Evolutionary conservation across 345 rosid species (phyloP).

Genomic region (Eucalyptus lansdowneana): DNA sequence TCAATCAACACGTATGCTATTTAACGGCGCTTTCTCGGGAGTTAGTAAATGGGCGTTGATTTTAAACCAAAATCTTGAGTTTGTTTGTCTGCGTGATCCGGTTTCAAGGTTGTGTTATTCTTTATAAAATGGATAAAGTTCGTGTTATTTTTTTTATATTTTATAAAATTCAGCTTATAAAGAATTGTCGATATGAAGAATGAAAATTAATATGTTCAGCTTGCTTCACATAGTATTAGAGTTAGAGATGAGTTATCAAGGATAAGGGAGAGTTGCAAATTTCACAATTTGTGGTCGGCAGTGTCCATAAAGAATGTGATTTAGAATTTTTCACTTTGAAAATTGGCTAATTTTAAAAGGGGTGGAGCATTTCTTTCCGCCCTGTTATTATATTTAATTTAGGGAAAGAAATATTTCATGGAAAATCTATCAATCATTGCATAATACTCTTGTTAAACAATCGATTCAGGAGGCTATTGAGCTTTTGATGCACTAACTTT

Average conservation of each 20-base stretch:
- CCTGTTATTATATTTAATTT: neutral
- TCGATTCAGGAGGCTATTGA: neutral
- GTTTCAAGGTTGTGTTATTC: too few relatives aligned
- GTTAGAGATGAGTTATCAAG: neutral
- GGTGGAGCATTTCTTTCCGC: neutral
- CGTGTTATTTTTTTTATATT: neutral
- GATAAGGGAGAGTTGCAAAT: neutral
- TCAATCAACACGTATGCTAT: too few relatives aligned
- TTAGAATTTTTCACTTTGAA: too few relatives aligned
- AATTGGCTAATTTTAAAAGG: neutral
- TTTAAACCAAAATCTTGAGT: too few relatives aligned
- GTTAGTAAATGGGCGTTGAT: too few relatives aligned
- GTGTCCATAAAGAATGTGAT: too few relatives aligned
- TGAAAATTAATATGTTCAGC: neutral
- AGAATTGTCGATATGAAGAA: neutral
- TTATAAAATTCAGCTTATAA: neutral
- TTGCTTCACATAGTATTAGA: neutral
- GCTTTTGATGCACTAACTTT: neutral
- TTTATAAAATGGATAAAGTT: neutral
- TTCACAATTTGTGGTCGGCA: fast-evolving
- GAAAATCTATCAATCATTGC: neutral
- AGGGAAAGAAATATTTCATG: neutral
- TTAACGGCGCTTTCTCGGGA: too few relatives aligned
- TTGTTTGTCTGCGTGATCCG: neutral
- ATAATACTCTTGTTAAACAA: neutral